Evolutionary conservation across 352 stramenopile species (phyloP), one percentile per base, ranked within the genome.

Genomic region (Phytophthora parvispora): DNA sequence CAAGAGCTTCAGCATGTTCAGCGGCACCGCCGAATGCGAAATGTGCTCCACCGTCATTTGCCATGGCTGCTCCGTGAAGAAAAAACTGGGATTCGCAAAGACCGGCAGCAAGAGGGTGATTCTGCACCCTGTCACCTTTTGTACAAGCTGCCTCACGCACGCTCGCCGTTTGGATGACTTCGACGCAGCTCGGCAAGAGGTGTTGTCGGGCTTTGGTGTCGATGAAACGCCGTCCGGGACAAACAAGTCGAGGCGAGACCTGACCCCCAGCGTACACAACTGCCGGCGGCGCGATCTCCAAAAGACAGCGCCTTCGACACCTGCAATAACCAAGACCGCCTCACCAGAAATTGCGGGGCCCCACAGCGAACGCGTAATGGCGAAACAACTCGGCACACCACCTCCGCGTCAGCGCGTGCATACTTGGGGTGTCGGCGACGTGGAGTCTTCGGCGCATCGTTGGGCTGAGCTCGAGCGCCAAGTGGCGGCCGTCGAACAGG

Each of bases 1-100:
- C 54, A 81, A 78, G 25, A 40, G 47, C 20, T 62, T 81, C 45
- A 66, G 34, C 32, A 67, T 75, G 45, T 69, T 81, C 60, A 78
- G 59, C 25, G 48, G 66, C 22, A 57, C 54, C 13, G 59, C 51
- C 22, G 58, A 57, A 43, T 81, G 73, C 34, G 45, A 69, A 48
- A 50, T 78, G 56, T 81, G 69, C 55, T 70, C 62, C 13, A 75
- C 69, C 1, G 57, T 63, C 20, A 43, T 78, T 25, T 81, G 73
- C 49, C 52, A 66, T 15, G 62, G 36, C 24, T 81, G 73, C 59
- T 69, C 50, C 52, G 69, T 69, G 25, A 78, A 77, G 56, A 78
- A 75, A 32, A 77, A 72, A 24, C 16, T 81, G 51, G 70, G 45
- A 13, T 75, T 81, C 40, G 64, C 61, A 15, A 62, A 60, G 12